Evolutionary conservation across 2,329 filamentous ascomycete genomes (phyloP), one percentile per base, ranked within the genome.

Genomic region (Colletotrichum nymphaeae): DNA sequence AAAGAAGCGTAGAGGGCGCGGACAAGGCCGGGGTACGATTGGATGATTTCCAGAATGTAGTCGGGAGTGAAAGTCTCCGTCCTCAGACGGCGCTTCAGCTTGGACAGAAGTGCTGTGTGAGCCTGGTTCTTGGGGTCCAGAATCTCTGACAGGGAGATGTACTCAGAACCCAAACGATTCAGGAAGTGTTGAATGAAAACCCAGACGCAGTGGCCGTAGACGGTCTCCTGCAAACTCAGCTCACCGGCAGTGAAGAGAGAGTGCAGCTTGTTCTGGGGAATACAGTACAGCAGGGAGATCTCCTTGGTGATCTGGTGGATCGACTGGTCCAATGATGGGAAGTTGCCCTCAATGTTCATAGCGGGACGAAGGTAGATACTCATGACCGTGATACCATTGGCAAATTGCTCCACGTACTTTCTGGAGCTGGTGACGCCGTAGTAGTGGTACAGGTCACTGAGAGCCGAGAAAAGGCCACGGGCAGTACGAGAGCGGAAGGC

Each of bases 271-370:
- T 98, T 99, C 83, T 97, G 96, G 16, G 97, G 97, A 77, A 99
- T 93, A 83, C 97, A 99, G 90, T 98, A 99, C 22, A 99, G 88
- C 72, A 99, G 90, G 1, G 97, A 98, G 63, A 98, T 93, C 84
- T 99, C 97, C 89, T 98, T 98, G 87, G 97, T 97, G 86, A 99
- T 98, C 85, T 99, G 97, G 84, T 98, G 94, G 77, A 99, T 98
- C 3, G 96, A 97, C 77, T 96, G 93, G 79, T 98, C 95, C 77
- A 98, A 95, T 0, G 95, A 93, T 52, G 96, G 95, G 81, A 86
- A 85, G 69, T 89, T 87, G 55, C 88, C 84, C 49, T 90, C 85
- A 28, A 88, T 83, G 76, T 89, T 89, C 60, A 87, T 81, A 22
- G 93, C 89, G 26, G 94, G 95, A 76, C 93, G 93, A 73, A 99